phyloP scores from a whole-genome alignment of 2,329 filamentous ascomycete genomes.

The Cercospora sp. region DNA sequence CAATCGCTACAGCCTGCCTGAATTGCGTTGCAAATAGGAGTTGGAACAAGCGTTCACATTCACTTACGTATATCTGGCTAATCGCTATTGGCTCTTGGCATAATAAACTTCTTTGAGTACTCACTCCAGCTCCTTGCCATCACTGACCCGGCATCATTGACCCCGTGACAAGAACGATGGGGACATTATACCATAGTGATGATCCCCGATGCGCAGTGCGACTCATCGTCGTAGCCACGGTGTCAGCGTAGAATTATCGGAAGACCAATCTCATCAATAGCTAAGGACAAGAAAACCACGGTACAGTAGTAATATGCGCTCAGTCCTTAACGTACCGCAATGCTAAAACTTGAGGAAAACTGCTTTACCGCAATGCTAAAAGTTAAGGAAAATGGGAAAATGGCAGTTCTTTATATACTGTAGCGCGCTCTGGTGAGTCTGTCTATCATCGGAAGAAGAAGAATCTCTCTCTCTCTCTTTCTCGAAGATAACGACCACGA shows the following conservation, averaged over 20 bases:
- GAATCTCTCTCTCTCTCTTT: neutral
- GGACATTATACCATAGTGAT: neutral
- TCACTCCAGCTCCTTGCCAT: neutral
- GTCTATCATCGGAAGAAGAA: neutral
- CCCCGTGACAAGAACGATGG: neutral
- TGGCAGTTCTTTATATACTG: neutral
- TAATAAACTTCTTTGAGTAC: neutral
- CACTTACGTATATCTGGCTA: neutral
- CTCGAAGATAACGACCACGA: too few relatives aligned
- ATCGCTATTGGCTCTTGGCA: neutral
- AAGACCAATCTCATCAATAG: neutral
- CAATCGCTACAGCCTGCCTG: neutral
- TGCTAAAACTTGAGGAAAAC: too few relatives aligned
- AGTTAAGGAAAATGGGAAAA: too few relatives aligned
- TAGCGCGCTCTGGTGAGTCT: neutral
- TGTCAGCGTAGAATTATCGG: neutral
- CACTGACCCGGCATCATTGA: neutral
- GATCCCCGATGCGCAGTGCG: neutral
- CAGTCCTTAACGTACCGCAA: too few relatives aligned
- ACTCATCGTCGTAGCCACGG: neutral
- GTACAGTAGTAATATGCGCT: neutral
- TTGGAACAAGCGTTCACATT: neutral
- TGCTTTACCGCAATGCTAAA: too few relatives aligned
- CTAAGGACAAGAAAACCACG: neutral
- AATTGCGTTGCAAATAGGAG: neutral